Conservation (phyloP, 1,139 yeast species). For the Diutina rugosa region DNA sequence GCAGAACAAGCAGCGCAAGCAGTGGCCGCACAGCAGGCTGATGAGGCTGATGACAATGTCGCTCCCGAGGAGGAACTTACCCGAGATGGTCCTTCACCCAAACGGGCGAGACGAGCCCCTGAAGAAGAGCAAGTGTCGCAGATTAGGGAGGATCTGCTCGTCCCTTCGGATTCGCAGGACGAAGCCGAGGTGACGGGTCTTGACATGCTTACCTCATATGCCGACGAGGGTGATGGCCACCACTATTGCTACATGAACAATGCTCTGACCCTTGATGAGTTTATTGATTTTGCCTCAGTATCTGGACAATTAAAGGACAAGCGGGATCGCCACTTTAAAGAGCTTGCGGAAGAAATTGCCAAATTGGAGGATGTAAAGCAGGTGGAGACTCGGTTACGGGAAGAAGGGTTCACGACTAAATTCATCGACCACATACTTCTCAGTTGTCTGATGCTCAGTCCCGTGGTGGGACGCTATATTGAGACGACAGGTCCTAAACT, state of each 20-base stretch:
- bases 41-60: background rate
- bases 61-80: slow-evolving; percentile 1
- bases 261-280: background rate
- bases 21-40: background rate
- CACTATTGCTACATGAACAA: background rate
- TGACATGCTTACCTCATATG: background rate
- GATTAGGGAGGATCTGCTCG: background rate
- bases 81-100: background rate
- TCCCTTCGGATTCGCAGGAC: background rate
- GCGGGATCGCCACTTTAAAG: background rate
- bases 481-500: background rate
- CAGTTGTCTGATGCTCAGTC: background rate
- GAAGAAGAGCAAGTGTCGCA: background rate
- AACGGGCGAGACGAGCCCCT: background rate
- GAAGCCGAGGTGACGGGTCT: background rate
- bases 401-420: background rate
- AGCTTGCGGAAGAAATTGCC: background rate
- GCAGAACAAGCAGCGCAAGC: background rate
- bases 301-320: background rate
- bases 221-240: background rate
- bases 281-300: background rate
- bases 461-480: background rate
- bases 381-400: background rate
- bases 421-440: background rate
- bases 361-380: background rate